Evolutionary conservation across 1,284 basidiomycete species (phyloP), one percentile per base, ranked within the genome.

Genomic region (Tremellales sp.): DNA sequence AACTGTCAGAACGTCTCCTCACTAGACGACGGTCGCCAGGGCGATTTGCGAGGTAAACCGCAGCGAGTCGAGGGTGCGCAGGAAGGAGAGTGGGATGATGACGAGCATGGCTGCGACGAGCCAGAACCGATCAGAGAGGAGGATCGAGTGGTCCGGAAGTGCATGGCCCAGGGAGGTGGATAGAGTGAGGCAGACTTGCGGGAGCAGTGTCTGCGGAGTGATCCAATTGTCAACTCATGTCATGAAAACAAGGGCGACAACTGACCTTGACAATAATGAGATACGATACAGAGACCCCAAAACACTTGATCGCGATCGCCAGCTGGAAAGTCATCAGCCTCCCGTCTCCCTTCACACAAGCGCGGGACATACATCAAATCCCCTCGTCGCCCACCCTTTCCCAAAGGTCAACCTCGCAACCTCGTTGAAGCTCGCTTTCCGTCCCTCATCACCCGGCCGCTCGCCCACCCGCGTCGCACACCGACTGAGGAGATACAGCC

Each of bases 231-330:
- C 5, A 35, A 33, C 35, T 18, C 10, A 36, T 40, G 24, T 33
- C 19, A 45, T 14, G 24, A 22, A 29, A 27, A 16, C 5, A 36
- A 16, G 4, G 10, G 33, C 13, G 24, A 36, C n/a, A 34, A 50
- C 67, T 41, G 35, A 85, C 83, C 74, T 95, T 95, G 74, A 94
- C 85, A 58, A 97, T 93, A 63, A 97, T 93, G 43, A 93, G 78
- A 67, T 93, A 94, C 77, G 90, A 94, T 58, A 95, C 86, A 29
- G 88, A 92, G 7, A 98, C 95, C 26, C 95, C 95, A 67, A 94
- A 94, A 70, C 91, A 97, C 70, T 97, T 97, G 69, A 87, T 85
- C 2, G 92, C 93, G 60, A 99, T 97, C 6, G 94, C 93, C 3
- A 84, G 80, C 71, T 98, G 89, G 60, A 60, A 57, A 9, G 40